Percentiles rank a stretch among this genome's conserved stretches.
Conservation (phyloP, 805 yeast genomes). For the Kuraishia hungarica region DNA sequence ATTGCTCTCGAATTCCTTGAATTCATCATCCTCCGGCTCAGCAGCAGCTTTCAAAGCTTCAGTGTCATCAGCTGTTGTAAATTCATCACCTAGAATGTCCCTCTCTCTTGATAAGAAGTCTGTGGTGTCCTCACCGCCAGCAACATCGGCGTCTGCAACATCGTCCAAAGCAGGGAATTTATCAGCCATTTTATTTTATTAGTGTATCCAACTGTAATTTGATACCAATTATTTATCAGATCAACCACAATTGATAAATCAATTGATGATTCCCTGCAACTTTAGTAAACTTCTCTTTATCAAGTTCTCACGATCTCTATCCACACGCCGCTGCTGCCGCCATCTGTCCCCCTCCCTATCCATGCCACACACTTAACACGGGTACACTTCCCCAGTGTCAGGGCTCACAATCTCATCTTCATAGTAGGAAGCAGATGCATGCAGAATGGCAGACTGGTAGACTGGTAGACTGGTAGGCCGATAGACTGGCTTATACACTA, state of each 20-base stretch:
- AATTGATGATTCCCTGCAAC: background rate
- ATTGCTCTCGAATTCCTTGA: conserved; percentile 54
- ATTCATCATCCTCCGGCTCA: conserved; percentile 30
- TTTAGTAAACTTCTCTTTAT: background rate
- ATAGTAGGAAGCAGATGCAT: background rate
- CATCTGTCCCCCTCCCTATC: background rate
- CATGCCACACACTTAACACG: background rate
- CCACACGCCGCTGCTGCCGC: background rate
- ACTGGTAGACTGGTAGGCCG: background rate
- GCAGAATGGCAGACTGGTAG: background rate
- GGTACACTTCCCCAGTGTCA: background rate
- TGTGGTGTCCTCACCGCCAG: conserved; percentile 27
- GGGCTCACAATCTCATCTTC: background rate
- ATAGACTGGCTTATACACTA: background rate
- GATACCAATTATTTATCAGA: background rate
- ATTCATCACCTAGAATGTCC: conserved; percentile 63
- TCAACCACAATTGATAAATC: background rate
- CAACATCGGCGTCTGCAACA: conserved; percentile 22
- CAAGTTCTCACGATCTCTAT: background rate
- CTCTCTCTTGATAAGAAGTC: conserved; percentile 66
- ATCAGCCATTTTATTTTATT: conserved; percentile 44
- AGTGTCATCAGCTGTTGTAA: conserved; percentile 54
- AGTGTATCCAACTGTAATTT: background rate
- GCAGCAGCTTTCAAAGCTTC: conserved; percentile 28
- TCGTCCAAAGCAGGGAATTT: conserved; percentile 67